Evolutionary conservation across 352 stramenopile species (phyloP).

Genomic region (Phytopythium montanum): DNA sequence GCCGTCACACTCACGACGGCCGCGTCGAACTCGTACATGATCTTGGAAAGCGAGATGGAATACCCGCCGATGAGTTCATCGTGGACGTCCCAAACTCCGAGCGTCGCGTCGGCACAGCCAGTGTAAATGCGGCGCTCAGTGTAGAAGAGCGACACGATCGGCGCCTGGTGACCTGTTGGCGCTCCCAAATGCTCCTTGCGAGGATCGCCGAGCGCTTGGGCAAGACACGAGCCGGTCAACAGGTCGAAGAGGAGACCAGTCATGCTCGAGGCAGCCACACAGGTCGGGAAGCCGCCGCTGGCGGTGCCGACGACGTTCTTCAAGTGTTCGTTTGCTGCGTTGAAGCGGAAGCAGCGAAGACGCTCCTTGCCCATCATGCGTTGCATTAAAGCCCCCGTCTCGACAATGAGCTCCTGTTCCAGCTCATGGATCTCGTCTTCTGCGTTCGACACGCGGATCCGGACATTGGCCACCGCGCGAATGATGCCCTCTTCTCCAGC

Average conservation of each 20-base stretch:
- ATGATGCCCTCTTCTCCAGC: constrained; percentile 49
- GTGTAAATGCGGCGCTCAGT: constrained; percentile 63
- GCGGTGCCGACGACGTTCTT: constrained; percentile 73
- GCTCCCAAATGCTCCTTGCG: constrained; percentile 60
- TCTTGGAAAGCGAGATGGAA: constrained; percentile 34
- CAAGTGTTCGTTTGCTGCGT: constrained; percentile 57
- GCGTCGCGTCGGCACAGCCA: constrained; percentile 51
- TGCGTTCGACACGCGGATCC: constrained; percentile 61
- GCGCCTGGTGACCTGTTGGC: constrained; percentile 55
- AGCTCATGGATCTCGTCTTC: constrained; percentile 67
- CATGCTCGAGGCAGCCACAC: constrained; percentile 42
- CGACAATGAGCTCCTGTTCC: constrained; percentile 57
- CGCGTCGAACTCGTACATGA: constrained; percentile 71
- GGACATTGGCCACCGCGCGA: constrained; percentile 58
- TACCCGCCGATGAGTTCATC: constrained; percentile 50
- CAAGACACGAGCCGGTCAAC: constrained; percentile 57
- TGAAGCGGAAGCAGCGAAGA: constrained; percentile 78
- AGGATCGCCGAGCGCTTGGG: constrained; percentile 57
- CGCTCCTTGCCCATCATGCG: constrained; percentile 54
- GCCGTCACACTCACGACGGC: constrained; percentile 65
- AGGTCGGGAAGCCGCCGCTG: constrained; percentile 62
- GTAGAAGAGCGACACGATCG: constrained; percentile 66
- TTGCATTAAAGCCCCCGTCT: constrained; percentile 73
- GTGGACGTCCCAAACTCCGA: constrained; percentile 66
- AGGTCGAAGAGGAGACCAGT: constrained; percentile 62